Percentiles rank a stretch among this genome's conserved stretches.
Conservation (phyloP, 139 green algal species). For the Trebouxia sp. region DNA sequence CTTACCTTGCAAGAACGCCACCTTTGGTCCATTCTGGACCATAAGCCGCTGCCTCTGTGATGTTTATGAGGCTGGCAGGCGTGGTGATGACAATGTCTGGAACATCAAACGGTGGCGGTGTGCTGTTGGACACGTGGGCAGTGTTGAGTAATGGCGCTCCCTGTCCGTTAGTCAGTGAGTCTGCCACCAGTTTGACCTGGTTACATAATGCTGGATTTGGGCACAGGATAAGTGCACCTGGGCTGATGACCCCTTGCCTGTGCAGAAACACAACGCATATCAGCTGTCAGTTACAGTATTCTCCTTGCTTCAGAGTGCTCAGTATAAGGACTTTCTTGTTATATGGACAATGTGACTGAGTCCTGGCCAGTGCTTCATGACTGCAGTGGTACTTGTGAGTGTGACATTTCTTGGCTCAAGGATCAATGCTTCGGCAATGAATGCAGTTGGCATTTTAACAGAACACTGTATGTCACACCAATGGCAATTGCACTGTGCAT, state of each 20-base stretch:
- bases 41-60: slow-evolving; percentile 54
- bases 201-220: slow-evolving; percentile 84
- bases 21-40: slow-evolving; percentile 65
- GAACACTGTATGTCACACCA: no score
- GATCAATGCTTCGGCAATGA: no score
- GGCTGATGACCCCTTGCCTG: not conserved
- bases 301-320: no score
- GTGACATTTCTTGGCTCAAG: no score
- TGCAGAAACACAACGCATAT: no score
- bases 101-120: slow-evolving; percentile 53
- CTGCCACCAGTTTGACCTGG: slow-evolving; percentile 65
- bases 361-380: no score
- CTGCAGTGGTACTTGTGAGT: no score
- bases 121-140: slow-evolving; percentile 53
- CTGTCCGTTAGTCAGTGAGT: slow-evolving; percentile 29
- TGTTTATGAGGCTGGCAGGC: slow-evolving; percentile 61
- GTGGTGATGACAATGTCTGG: slow-evolving; percentile 80
- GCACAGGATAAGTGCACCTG: slow-evolving; percentile 77
- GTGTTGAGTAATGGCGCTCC: slow-evolving; percentile 50
- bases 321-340: no score
- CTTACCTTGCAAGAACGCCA: slow-evolving; percentile 30
- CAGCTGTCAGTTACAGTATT: no score
- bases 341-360: no score
- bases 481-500: no score
- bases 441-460: no score